Percentiles rank a stretch among this genome's conserved stretches.
Conservation (phyloP, 306 rosid genomes). For the Sicyos edulis region DNA sequence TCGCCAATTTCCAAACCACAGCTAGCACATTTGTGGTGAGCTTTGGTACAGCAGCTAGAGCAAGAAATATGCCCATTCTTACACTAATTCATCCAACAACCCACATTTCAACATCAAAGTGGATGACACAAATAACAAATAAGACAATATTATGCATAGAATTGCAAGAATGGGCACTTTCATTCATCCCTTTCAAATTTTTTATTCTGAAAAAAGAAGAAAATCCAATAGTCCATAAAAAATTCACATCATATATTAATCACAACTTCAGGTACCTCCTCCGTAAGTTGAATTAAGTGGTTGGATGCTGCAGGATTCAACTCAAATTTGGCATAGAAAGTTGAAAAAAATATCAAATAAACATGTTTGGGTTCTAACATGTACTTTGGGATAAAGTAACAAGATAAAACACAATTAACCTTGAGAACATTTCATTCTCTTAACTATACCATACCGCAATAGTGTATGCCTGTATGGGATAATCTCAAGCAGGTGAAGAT, state of each 20-base stretch:
- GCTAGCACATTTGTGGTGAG: constrained; percentile 51
- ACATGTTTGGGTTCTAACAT: not conserved
- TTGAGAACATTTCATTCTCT: not conserved
- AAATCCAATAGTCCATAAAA: not conserved
- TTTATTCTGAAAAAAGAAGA: not conserved
- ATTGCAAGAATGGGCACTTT: not conserved
- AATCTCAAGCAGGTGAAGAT: not conserved
- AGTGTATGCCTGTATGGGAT: not conserved
- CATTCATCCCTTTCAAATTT: not conserved
- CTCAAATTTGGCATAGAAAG: not conserved
- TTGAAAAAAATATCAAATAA: not conserved
- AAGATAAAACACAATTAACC: not conserved
- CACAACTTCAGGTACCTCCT: not conserved
- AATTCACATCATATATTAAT: not conserved
- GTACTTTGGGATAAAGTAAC: not conserved
- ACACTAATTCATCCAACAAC: constrained; percentile 42
- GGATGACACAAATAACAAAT: not conserved
- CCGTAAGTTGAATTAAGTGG: not conserved
- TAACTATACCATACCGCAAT: too few species aligned
- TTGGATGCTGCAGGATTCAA: not conserved
- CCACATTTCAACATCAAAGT: constrained; percentile 5
- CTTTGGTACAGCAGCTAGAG: constrained; percentile 44
- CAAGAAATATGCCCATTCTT: constrained; percentile 86
- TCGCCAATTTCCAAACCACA: constrained; percentile 60
- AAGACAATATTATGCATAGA: not conserved